Evolutionary conservation across 768 basidiomycete species (phyloP), one percentile per base, ranked within the genome.

Genomic region (Candolleomyces eurysporus): DNA sequence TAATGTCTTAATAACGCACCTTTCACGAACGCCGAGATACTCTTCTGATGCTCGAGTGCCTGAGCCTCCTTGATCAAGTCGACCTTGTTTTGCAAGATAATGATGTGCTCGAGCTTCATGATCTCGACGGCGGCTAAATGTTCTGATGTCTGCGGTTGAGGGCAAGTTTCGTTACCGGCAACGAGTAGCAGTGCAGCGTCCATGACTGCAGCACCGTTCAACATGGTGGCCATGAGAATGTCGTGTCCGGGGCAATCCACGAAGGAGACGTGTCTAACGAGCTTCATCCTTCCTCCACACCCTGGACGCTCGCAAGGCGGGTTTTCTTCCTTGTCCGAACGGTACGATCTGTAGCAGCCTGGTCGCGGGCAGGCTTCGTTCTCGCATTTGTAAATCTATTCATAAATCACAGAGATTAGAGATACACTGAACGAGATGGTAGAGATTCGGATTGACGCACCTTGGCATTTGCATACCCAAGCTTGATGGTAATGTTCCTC

Each of bases 151-250:
- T 99, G 97, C 1, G 97, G 97, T 71, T 99, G 97, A 1, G 96
- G 97, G 74, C 97, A 98, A 3, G 94, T 93, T 82, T 99, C 97
- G 77, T 99, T 99, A 31, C 92, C 97, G 21, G 97, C 97, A 61
- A 99, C 87, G 58, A 99, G 88, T 1, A 99, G 83, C 0, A 98
- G 80, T 5, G 97, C 97, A 58, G 96, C 97, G 76, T 98, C 96
- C 97, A 98, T 99, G 81, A 98, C 96, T 10, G 97, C 97, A 46
- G 97, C 97, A 75, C 96, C 97, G 83, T 98, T 98, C 67, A 99
- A 82, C 97, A 99, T 99, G 65, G 96, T 99, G 55, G 97, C 97
- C 97, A 99, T 99, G 75, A 99, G 88, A 88, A 99, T 98, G 76
- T 98, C 95, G 85, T 96, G 96, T 63, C 96, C 93, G 1, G 92